Base-by-base conservation (phyloP, 495 filamentous ascomycete species). In the Aspergillus sclerotioniger region DNA sequence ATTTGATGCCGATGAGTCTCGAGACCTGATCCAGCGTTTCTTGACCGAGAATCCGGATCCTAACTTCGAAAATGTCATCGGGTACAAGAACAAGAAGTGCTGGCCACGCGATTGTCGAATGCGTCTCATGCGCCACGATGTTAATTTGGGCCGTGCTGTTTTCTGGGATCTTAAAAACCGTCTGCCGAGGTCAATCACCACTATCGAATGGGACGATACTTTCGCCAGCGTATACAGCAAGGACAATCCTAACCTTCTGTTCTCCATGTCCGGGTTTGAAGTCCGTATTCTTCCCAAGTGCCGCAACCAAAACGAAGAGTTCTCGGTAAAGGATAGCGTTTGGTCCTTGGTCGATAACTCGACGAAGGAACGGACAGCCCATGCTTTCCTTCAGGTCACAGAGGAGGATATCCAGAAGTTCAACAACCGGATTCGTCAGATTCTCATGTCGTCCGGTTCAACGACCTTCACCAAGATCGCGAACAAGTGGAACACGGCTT, bases 401-500 rank as follows among this genome's bases (percentile, higher is more conserved):
- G 92, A 99, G 68, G 95, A 98, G 72, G 94, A 98, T 64, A 93
- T 98, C 58, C 90, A 95, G 58, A 98, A 98, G 72, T 99, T 99
- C 78, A 99, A 99, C 72, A 99, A 99, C 67, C 85, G 95, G 8
- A 98, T 99, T 68, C 87, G 95, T 44, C 95, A 99, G 67, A 98
- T 99, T 70, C 83, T 99, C 28, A 99, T 99, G 95, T 96, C 91
- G 12, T 98, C 93, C 59, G 95, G 95, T 25, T 96, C 91, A 4
- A 99, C 95, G 3, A 99, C 95, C 1, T 99, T 99, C 80, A 99
- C 95, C 49, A 99, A 99, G 83, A 99, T 99, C 65, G 95, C 95
- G 48, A 99, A 99, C 73, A 99, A 99, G 73, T 99, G 95, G 95
- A 99, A 99, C 72, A 98, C 95, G 0, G 92, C 89, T 7, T 76